Evolutionary conservation across 2,329 filamentous ascomycete genomes (phyloP).

Genomic region (Anthostomella pinea): DNA sequence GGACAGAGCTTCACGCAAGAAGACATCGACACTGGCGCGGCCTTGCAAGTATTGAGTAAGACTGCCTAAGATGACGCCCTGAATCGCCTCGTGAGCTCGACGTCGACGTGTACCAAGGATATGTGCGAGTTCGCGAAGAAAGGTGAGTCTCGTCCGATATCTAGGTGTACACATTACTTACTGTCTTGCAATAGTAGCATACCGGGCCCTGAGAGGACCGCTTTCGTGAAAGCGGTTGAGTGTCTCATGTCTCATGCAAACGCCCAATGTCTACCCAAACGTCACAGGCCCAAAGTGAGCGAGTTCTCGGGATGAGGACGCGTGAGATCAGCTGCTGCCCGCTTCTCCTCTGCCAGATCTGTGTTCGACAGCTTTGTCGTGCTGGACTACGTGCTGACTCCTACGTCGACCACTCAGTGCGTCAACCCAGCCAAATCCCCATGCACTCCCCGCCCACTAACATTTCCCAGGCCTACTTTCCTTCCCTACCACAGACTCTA

Average conservation of each 20-base stretch:
- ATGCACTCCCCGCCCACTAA: background rate
- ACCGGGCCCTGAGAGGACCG: slow-evolving; percentile 24
- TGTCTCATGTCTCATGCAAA: slow-evolving; percentile 30
- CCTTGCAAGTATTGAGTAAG: slow-evolving; percentile 22
- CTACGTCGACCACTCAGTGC: slow-evolving; percentile 31
- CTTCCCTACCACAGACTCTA: slow-evolving; percentile 37
- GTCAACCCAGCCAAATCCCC: slow-evolving; percentile 1
- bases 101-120: slow-evolving; percentile 25
- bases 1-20: slow-evolving; percentile 24
- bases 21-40: slow-evolving; percentile 29
- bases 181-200: too few species aligned
- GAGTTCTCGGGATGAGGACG: too few species aligned
- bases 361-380: slow-evolving; percentile 32
- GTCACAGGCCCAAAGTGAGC: slow-evolving; percentile 26
- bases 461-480: slow-evolving; percentile 30
- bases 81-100: slow-evolving; percentile 18
- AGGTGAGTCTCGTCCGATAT: slow-evolving; percentile 18
- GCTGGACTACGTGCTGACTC: slow-evolving; percentile 27
- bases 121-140: slow-evolving; percentile 30
- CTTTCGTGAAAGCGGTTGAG: slow-evolving; percentile 27
- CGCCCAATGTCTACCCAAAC: slow-evolving; percentile 25
- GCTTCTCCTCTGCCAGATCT: slow-evolving; percentile 10
- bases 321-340: too few species aligned
- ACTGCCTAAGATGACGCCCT: slow-evolving; percentile 25
- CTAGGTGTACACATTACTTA: too few species aligned